Conservation (phyloP, 1,284 basidiomycete species). For the Ceratorhiza oryzae-sativae region DNA sequence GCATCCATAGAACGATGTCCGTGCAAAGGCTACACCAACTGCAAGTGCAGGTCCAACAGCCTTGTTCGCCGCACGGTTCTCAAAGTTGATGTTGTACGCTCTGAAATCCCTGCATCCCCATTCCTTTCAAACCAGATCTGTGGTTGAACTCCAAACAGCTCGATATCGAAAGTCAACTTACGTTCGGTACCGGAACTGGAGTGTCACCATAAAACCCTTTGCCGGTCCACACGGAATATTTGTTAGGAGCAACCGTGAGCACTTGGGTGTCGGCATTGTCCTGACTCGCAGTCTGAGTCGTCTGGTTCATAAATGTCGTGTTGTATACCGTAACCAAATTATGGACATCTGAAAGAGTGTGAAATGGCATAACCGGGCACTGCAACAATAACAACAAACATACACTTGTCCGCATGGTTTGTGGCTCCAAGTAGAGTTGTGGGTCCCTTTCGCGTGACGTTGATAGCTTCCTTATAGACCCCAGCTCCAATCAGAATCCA, state of each 20-base stretch:
- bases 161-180: not conserved
- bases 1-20: slow-evolving; percentile 70
- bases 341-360: slow-evolving; percentile 12
- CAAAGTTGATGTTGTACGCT: slow-evolving; percentile 70
- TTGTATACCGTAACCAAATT: slow-evolving; percentile 45
- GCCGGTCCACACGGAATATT: slow-evolving; percentile 36
- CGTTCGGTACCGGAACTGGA: slow-evolving; percentile 35
- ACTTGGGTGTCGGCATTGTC: slow-evolving; percentile 46
- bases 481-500: slow-evolving; percentile 64
- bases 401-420: slow-evolving; percentile 1
- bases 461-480: slow-evolving; percentile 67
- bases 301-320: slow-evolving; percentile 46
- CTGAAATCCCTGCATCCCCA: slow-evolving; percentile 58
- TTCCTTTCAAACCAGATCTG: not conserved
- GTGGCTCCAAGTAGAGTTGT: slow-evolving; percentile 58
- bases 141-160: not conserved
- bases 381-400: not conserved
- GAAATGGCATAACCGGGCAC: not conserved
- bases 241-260: slow-evolving; percentile 45
- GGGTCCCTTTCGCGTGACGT: slow-evolving; percentile 62
- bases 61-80: slow-evolving; percentile 60
- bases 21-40: slow-evolving; percentile 42
- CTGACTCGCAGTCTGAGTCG: slow-evolving; percentile 43
- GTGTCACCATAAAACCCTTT: slow-evolving; percentile 39
- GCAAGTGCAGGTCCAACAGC: slow-evolving; percentile 44